Evolutionary conservation across 495 filamentous ascomycete genomes (phyloP).

Genomic region (Astrocystis sublimbata): DNA sequence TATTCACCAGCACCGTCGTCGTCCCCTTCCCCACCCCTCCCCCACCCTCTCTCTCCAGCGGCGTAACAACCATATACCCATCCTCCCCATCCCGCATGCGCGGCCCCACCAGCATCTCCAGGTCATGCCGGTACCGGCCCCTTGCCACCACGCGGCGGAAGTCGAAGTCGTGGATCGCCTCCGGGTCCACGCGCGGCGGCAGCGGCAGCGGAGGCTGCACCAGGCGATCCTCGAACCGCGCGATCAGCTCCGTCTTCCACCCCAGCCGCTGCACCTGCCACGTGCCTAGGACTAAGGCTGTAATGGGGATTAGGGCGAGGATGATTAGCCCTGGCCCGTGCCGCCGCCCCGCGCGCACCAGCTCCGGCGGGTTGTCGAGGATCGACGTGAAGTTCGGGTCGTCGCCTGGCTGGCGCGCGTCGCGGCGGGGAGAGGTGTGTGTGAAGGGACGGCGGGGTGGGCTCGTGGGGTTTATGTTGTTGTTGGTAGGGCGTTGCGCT

Average conservation of each 20-base stretch:
- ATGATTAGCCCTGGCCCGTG: conserved; percentile 84
- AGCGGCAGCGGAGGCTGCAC: conserved; percentile 83
- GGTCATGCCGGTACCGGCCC: conserved; percentile 77
- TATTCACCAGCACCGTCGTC: conserved; percentile 76
- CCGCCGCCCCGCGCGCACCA: conserved; percentile 68
- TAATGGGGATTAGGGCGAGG: conserved; percentile 84
- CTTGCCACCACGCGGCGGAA: conserved; percentile 81
- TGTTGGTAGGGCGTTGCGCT: too few species aligned
- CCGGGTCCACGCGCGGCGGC: conserved; percentile 76
- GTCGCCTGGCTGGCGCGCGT: conserved; percentile 54
- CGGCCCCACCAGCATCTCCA: conserved; percentile 94
- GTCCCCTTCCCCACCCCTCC: conserved; percentile 20
- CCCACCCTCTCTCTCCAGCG: conserved; percentile 66
- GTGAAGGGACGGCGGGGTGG: conserved; percentile 35
- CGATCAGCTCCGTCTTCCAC: conserved; percentile 91
- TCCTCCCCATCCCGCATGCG: conserved; percentile 85
- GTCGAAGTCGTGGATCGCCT: conserved; percentile 83
- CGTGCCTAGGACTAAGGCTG: conserved; percentile 83
- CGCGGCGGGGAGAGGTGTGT: conserved; percentile 6
- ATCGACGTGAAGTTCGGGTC: conserved; percentile 74
- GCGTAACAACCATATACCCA: conserved; percentile 88
- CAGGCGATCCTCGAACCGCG: conserved; percentile 85
- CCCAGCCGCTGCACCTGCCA: conserved; percentile 95
- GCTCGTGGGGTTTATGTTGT: neutral
- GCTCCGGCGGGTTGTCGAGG: conserved; percentile 77